Base-by-base conservation (phyloP, 208 protist species). In the Crithidia mellificae region DNA sequence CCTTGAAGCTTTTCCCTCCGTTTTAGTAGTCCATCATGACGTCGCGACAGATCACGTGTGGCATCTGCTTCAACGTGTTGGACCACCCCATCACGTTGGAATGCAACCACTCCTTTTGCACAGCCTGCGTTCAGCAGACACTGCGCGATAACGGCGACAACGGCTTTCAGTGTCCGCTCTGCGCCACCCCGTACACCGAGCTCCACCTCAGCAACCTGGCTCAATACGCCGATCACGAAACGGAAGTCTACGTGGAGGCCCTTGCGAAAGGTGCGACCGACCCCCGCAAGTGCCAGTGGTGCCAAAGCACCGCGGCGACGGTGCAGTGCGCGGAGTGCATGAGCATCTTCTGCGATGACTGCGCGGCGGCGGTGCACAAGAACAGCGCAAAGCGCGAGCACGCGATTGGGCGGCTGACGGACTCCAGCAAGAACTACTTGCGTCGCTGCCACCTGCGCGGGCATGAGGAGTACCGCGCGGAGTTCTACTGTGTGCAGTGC, bases 401-500 rank as follows among this genome's bases (percentile, higher is more conserved):
- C 64, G 69, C 73, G 6, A 64, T 77, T 34, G 65, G 47, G 25
- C 74, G 74, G 15, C 58, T 86, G 30, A 77, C 54, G 11, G 76
- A 88, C 1, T 46, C 69, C 14, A 69, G 64, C 54, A 78, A 80
- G 25, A 72, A 53, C 47, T 84, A 90, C 51, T 47, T 68, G 12
- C 78, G 68, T 6, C 79, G 75, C 9, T 95, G 90, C 51, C 54
- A 49, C 17, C 49, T 83, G 47, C 72, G 67, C 20, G 80, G 78
- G 12, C 90, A 95, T 47, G 87, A 92, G 55, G 90, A 90, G 70
- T 92, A 95, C 59, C 75, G 80, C 25, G 78, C 80, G 14, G 87
- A 92, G 78, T 95, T 95, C 68, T 95, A 80, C 75, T 95, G 90
- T 51, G 43, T 57, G 6, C 62, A 77, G 34, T 95, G 90, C 58